Evolutionary conservation across 2,329 filamentous ascomycete species (phyloP).

Genomic region (Monilinia fructigena): DNA sequence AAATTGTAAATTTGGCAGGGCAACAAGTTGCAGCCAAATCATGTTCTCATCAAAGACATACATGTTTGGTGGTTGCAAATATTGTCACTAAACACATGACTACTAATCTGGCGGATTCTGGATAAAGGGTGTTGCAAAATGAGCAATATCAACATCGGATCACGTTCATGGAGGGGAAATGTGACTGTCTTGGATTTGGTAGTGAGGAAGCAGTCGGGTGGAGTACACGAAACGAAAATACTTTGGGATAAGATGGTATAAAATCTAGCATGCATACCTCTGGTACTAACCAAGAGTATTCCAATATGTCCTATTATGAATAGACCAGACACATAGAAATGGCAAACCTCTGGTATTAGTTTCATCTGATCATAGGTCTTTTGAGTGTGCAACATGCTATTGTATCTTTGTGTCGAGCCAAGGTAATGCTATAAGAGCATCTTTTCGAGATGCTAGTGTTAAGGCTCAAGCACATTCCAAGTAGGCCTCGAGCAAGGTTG

Average conservation of each 20-base stretch:
- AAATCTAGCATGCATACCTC: background rate
- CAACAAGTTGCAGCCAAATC: background rate
- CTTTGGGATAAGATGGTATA: background rate
- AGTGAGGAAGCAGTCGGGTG: background rate
- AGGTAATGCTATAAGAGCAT: background rate
- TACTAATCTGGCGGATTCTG: background rate
- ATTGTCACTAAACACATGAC: background rate
- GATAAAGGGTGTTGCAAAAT: background rate
- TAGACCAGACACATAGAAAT: background rate
- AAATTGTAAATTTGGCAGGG: background rate
- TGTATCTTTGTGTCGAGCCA: too few species aligned
- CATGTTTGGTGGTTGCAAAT: background rate
- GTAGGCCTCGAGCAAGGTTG: too few species aligned
- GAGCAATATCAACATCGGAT: background rate
- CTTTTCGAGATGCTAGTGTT: background rate
- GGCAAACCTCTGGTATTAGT: background rate
- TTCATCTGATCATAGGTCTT: background rate
- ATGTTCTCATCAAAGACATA: background rate
- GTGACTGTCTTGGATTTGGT: background rate
- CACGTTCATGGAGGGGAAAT: background rate
- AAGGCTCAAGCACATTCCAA: background rate
- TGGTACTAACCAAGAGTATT: slow-evolving; percentile 11
- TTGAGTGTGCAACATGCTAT: background rate
- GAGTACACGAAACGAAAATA: background rate
- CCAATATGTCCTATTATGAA: background rate